Evolutionary conservation across 352 stramenopile genomes (phyloP).

Genomic region (Saprolegnia diclina): DNA sequence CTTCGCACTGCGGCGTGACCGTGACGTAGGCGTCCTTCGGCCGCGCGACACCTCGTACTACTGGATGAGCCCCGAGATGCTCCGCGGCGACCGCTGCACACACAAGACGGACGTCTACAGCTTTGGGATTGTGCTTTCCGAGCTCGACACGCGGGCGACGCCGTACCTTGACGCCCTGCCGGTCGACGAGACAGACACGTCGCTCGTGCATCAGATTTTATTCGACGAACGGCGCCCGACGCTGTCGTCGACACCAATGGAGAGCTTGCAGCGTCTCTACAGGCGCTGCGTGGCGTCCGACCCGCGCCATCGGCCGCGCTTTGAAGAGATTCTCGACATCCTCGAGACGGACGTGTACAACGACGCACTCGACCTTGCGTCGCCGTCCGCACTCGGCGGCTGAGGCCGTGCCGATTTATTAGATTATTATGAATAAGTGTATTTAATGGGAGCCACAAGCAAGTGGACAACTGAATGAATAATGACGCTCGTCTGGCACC

Average conservation of each 20-base stretch:
- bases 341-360: conserved; percentile 13
- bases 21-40: conserved; percentile 55
- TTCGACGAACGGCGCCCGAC: background rate
- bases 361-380: background rate
- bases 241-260: background rate
- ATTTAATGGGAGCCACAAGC: no score
- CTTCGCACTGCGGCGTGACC: conserved; percentile 78
- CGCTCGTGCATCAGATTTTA: background rate
- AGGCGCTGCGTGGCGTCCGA: background rate
- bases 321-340: conserved; percentile 5
- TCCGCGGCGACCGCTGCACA: conserved; percentile 78
- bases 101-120: conserved; percentile 87
- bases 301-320: background rate
- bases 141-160: conserved; percentile 62
- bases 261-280: conserved; percentile 3
- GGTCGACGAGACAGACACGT: background rate
- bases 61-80: conserved; percentile 86
- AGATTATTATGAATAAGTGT: no score
- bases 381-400: no score
- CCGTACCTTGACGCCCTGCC: conserved; percentile 32
- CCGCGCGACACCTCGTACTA: conserved; percentile 53
- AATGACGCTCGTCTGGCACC: no score
- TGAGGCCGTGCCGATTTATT: no score
- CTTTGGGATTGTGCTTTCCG: conserved; percentile 74
- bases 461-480: no score